Evolutionary conservation across 2,329 filamentous ascomycete species (phyloP).

Genomic region (Elsinoe australis): DNA sequence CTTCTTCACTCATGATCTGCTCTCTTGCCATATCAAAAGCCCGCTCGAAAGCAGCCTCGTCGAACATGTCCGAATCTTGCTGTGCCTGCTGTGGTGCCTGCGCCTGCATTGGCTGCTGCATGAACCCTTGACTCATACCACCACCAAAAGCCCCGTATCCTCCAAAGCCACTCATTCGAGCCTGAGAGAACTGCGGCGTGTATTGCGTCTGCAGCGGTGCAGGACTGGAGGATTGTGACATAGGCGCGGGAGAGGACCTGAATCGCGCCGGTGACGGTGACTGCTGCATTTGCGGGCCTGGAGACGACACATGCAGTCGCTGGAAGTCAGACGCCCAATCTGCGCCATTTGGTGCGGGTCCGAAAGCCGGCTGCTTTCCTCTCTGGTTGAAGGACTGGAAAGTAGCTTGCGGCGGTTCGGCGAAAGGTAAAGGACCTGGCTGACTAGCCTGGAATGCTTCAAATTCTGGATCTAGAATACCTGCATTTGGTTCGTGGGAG

Average conservation of each 20-base stretch:
- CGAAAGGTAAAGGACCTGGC: constrained; percentile 28
- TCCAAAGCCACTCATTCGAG: constrained; percentile 26
- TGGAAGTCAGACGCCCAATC: constrained; percentile 47
- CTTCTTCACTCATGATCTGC: constrained; percentile 30
- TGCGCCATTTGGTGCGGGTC: constrained; percentile 27
- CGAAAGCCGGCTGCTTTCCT: constrained; percentile 21
- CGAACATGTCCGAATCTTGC: constrained; percentile 38
- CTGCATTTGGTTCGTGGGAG: constrained; percentile 48
- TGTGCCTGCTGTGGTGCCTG: constrained; percentile 10
- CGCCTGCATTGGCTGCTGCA: constrained; percentile 24
- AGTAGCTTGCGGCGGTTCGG: constrained; percentile 31
- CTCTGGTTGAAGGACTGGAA: constrained; percentile 28
- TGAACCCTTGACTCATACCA: constrained; percentile 28
- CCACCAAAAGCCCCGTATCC: constrained; percentile 21
- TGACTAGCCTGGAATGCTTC: constrained; percentile 57
- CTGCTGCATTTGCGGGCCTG: constrained; percentile 27
- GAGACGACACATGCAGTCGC: constrained; percentile 37
- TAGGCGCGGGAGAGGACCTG: neutral
- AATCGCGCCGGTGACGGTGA: constrained; percentile 15
- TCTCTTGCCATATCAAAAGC: constrained; percentile 46
- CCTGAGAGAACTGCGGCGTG: constrained; percentile 19
- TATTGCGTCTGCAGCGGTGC: neutral
- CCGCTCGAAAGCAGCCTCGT: constrained; percentile 49
- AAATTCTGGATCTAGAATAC: constrained; percentile 58
- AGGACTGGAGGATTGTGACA: neutral